Base-by-base conservation (phyloP, 768 basidiomycete genomes). In the Lactifluus pinguis region DNA sequence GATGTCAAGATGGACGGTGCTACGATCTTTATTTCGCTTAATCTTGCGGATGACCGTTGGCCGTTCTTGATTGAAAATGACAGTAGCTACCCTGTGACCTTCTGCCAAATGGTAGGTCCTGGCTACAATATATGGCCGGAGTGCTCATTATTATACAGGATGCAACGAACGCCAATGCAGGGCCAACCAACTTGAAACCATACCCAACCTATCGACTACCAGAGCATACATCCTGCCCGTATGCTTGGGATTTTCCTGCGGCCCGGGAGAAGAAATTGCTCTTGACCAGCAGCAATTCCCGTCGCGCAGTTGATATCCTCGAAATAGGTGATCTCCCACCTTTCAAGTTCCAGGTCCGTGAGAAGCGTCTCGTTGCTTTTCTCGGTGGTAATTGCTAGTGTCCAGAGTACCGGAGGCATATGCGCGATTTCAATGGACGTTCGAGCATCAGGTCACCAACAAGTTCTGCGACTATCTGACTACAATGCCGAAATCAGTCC, bases 181-280 rank as follows among this genome's bases (percentile, higher is more conserved):
- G 72, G 56, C 75, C 72, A n/a, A 69, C 71, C 39, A 80, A 25
- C 25, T 25, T 25, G 25, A 25, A 81, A 68, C 68, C 79, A 41
- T 67, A 72, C 48, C 73, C 75, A 29, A 67, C 66, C 13, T 93
- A 94, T 72, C 76, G 74, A n/a, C 70, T 95, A 3, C 68, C 73
- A 6, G 77, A 83, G 10, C 82, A 79, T 42, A 75, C 80, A 3
- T 77, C 75, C 15, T 70, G 80, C 49, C 75, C 81, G 36, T 99
- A 98, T 70, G 89, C 94, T 5, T 99, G 95, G 95, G 97, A 99
- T 69, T 83, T 80, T 61, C 97, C 97, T 7, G 89, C 93, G 3
- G 85, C 86, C 1, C 76, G 77, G 49, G 85, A 88, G 66, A 98
- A 95, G 74, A 85, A 83, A 64, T 76, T 99, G 29, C 71, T 83